Conservation (phyloP, 208 protist species). For the Balamuthia mandrillaris region DNA sequence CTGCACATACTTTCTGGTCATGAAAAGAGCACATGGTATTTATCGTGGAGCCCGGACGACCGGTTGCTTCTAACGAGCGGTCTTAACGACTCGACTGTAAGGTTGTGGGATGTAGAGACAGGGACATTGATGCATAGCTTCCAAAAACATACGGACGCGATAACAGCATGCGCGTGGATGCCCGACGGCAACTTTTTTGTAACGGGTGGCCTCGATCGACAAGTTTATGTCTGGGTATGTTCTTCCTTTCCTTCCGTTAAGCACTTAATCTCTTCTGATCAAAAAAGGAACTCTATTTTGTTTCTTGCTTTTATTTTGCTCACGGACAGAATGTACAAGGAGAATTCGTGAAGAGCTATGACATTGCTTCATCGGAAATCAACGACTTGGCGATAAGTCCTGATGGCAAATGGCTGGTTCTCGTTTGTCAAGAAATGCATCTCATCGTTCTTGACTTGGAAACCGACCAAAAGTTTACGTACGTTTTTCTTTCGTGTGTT, state of each 20-base stretch:
- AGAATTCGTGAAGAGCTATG: constrained; percentile 28
- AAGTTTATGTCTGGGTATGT: constrained; percentile 52
- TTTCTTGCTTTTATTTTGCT: not conserved
- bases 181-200: constrained; percentile 62
- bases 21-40: constrained; percentile 41
- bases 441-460: constrained; percentile 51
- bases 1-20: constrained; percentile 52
- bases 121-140: constrained; percentile 51
- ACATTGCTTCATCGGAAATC: constrained; percentile 37
- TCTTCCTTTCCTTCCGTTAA: not conserved
- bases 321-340: constrained; percentile 21
- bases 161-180: constrained; percentile 64
- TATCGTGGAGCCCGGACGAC: constrained; percentile 69
- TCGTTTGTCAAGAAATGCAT: constrained; percentile 57
- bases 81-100: not conserved
- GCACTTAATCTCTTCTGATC: not conserved
- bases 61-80: not conserved
- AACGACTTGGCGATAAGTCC: constrained; percentile 56
- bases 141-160: constrained; percentile 54
- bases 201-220: constrained; percentile 56
- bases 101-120: not conserved
- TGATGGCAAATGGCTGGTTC: constrained; percentile 55
- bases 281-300: not conserved
- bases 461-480: not conserved
- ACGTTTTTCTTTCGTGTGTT: not conserved